These are phyloP conservation scores for Podospora didyma DNA, from an alignment of 495 filamentous ascomycete genomes.

Conservation along the genomic window DNA sequence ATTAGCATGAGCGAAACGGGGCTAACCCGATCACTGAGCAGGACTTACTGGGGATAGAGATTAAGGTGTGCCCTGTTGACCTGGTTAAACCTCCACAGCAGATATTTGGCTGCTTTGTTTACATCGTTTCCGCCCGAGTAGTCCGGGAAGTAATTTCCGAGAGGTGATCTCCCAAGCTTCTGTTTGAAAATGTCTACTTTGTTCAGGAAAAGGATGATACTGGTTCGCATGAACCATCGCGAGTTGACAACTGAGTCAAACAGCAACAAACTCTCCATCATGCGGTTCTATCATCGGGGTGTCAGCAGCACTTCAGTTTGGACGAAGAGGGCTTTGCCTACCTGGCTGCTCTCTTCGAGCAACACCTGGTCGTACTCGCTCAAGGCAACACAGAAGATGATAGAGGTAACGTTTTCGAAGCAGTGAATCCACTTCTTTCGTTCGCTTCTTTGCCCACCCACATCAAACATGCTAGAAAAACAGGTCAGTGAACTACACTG, in stretches of 20 bases:
- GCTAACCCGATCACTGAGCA: not conserved
- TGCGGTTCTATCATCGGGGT: conserved; percentile 71
- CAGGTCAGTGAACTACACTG: conserved; percentile 10
- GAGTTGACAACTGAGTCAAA: conserved; percentile 99
- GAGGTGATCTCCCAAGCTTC: conserved; percentile 82
- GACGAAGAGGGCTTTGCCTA: conserved; percentile 32
- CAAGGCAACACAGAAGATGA: conserved; percentile 97
- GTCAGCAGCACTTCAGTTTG: conserved; percentile 14
- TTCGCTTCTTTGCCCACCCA: conserved; percentile 93
- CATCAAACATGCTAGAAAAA: conserved; percentile 87
- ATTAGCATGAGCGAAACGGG: conserved; percentile 31
- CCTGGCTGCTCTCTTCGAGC: conserved; percentile 95
- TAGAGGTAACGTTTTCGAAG: conserved; percentile 99
- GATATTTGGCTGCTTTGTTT: conserved; percentile 94
- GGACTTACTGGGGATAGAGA: conserved; percentile 90
- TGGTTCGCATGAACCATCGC: conserved; percentile 97
- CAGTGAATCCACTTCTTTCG: conserved; percentile 99
- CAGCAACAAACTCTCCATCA: conserved; percentile 97
- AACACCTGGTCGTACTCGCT: conserved; percentile 98
- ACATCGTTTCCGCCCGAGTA: conserved; percentile 97
- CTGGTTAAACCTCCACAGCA: conserved; percentile 97
- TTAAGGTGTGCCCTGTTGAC: conserved; percentile 96
- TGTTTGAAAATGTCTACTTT: conserved; percentile 97
- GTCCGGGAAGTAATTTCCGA: conserved; percentile 94
- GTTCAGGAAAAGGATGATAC: conserved; percentile 97